Conservation (phyloP, 805 yeast genomes). For the Zygoascus ofunaensis region DNA sequence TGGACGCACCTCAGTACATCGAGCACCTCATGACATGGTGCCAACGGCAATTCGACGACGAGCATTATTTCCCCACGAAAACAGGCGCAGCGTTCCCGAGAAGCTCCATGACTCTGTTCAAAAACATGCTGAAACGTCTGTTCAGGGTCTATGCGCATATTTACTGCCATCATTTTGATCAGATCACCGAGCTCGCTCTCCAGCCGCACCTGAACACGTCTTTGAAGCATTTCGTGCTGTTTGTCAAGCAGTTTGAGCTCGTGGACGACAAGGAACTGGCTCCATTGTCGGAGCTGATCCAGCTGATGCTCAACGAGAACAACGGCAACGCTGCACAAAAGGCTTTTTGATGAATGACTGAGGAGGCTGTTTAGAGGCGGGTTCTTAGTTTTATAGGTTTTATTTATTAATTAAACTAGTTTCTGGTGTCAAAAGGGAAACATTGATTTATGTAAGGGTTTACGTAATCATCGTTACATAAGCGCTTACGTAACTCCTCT, state of each 20-base stretch:
- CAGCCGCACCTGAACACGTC: conserved; percentile 91
- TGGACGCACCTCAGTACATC: conserved; percentile 91
- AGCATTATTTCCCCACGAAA: conserved; percentile 79
- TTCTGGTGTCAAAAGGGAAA: background rate
- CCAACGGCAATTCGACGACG: conserved; percentile 86
- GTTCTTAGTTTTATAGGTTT: background rate
- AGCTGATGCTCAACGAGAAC: conserved; percentile 45
- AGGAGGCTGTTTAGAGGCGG: background rate
- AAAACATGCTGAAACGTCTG: conserved; percentile 80
- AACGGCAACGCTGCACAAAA: too few species aligned
- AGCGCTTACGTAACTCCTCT: too few species aligned
- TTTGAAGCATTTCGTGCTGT: conserved; percentile 84
- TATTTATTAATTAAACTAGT: too few species aligned
- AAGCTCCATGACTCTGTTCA: conserved; percentile 67
- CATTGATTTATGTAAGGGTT: too few species aligned
- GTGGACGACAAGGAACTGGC: conserved; percentile 79
- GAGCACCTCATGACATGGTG: conserved; percentile 93
- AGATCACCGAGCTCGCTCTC: conserved; percentile 81
- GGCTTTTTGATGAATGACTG: background rate
- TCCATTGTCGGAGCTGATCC: conserved; percentile 79
- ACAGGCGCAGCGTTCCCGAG: conserved; percentile 88
- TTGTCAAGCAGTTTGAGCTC: conserved; percentile 74
- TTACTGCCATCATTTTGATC: conserved; percentile 96
- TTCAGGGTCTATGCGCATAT: conserved; percentile 95
- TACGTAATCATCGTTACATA: too few species aligned